A percentile compares a stretch with the other conserved stretches of the same genome.
Evolutionary conservation across 257 asterid genomes (phyloP).

Genomic region (Coffea eugenioides): DNA sequence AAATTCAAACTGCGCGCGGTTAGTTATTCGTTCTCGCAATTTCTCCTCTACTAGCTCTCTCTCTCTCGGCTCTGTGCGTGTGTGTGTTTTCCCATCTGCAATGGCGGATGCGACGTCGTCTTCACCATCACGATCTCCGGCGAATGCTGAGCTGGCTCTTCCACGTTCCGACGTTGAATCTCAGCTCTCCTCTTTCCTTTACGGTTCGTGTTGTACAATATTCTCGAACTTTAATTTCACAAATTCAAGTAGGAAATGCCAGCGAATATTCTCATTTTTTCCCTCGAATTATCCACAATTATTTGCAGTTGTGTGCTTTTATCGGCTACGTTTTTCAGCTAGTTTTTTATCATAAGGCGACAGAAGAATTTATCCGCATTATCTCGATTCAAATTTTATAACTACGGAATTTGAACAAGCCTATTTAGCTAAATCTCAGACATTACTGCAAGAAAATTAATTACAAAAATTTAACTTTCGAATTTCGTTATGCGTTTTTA

Average conservation of each 20-base stretch:
- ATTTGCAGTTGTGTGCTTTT: background rate
- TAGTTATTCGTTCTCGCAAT: background rate
- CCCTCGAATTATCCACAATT: background rate
- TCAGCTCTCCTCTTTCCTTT: constrained; percentile 66
- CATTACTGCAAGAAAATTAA: background rate
- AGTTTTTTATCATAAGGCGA: too few relatives aligned
- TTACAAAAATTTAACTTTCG: background rate
- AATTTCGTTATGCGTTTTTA: background rate
- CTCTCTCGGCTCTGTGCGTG: background rate
- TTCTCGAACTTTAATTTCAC: background rate
- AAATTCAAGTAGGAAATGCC: background rate
- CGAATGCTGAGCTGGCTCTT: constrained; percentile 39
- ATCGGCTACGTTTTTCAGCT: background rate
- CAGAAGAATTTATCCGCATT: background rate
- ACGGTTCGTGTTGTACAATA: constrained; percentile 33
- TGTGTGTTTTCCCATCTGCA: constrained; percentile 10
- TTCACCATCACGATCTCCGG: constrained; percentile 46
- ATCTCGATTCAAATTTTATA: background rate
- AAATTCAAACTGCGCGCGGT: background rate
- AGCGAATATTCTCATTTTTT: background rate
- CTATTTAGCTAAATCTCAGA: too few relatives aligned
- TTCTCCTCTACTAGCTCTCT: background rate
- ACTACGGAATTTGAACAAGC: background rate
- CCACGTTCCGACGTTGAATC: constrained; percentile 44
- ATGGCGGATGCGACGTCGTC: constrained; percentile 58